Evolutionary conservation across 228 moss, liverwort and hornwort species (phyloP).

Genomic region (Sphagnum fallax): DNA sequence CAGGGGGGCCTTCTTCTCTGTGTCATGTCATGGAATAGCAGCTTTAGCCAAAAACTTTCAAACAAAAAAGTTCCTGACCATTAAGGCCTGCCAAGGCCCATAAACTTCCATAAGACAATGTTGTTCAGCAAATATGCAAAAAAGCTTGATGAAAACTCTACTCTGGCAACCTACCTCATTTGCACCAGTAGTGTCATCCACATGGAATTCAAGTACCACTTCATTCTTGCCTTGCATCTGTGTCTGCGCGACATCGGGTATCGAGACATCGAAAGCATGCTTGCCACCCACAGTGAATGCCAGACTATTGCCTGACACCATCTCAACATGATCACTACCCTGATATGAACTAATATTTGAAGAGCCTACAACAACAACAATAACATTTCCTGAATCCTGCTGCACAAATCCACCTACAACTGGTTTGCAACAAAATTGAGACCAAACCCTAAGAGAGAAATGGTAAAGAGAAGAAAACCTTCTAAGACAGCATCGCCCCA

Average conservation of each 20-base stretch:
- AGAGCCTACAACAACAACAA: too few relatives aligned
- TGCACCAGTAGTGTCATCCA: constrained; percentile 95
- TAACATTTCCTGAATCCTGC: too few relatives aligned
- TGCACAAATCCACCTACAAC: too few relatives aligned
- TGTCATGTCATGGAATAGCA: too few relatives aligned
- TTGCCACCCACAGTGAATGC: constrained; percentile 84
- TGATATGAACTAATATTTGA: too few relatives aligned
- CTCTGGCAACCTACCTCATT: constrained; percentile 46
- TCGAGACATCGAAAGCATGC: constrained; percentile 92
- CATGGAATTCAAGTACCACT: constrained; percentile 95
- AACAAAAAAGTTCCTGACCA: too few relatives aligned
- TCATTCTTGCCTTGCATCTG: constrained; percentile 99
- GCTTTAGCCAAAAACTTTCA: too few relatives aligned
- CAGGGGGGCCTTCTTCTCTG: too few relatives aligned
- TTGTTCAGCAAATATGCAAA: too few relatives aligned
- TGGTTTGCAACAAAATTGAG: too few relatives aligned
- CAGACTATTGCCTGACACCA: constrained; percentile 53
- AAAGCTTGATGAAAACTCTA: neutral
- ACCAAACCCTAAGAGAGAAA: neutral
- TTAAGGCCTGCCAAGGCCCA: too few relatives aligned
- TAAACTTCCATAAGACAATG: too few relatives aligned
- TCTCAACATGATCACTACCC: neutral
- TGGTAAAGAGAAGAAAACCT: constrained; percentile 15
- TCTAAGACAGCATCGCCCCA: constrained; percentile 94
- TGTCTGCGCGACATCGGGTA: constrained; percentile 88